Conservation (phyloP, 805 yeast genomes). For the Dipodascopsis uninucleata region DNA sequence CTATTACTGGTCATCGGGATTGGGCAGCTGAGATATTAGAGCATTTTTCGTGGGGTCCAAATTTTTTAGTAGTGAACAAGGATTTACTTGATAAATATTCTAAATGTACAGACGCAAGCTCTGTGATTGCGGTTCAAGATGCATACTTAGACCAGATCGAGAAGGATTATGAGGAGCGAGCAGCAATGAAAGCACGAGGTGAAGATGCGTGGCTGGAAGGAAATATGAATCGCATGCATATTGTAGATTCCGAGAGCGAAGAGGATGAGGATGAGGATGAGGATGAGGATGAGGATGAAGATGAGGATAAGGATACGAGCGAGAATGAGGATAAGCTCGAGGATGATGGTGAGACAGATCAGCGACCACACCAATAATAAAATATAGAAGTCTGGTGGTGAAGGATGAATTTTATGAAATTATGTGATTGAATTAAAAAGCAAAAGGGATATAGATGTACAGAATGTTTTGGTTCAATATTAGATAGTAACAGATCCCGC, state of each 20-base stretch:
- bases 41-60: constrained; percentile 91
- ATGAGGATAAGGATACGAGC: constrained; percentile 30
- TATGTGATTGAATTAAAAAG: too few species aligned
- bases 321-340: constrained; percentile 28
- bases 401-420: too few species aligned
- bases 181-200: constrained; percentile 43
- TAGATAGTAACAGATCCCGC: too few species aligned
- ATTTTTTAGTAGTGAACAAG: constrained; percentile 74
- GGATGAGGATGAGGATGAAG: constrained; percentile 34
- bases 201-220: constrained; percentile 78
- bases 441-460: too few species aligned
- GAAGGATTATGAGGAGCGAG: constrained; percentile 59
- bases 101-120: constrained; percentile 73
- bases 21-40: constrained; percentile 78
- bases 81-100: constrained; percentile 74
- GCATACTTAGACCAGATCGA: constrained; percentile 69
- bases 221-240: constrained; percentile 56
- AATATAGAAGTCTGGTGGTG: too few species aligned
- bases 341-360: constrained; percentile 14
- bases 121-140: constrained; percentile 68
- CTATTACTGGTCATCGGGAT: constrained; percentile 84
- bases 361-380: constrained; percentile 34
- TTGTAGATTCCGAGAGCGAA: constrained; percentile 29
- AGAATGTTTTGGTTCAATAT: too few species aligned
- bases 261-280: constrained; percentile 32